Conservation (phyloP, 2,329 filamentous ascomycete genomes). For the Trichoderma lentiforme region DNA sequence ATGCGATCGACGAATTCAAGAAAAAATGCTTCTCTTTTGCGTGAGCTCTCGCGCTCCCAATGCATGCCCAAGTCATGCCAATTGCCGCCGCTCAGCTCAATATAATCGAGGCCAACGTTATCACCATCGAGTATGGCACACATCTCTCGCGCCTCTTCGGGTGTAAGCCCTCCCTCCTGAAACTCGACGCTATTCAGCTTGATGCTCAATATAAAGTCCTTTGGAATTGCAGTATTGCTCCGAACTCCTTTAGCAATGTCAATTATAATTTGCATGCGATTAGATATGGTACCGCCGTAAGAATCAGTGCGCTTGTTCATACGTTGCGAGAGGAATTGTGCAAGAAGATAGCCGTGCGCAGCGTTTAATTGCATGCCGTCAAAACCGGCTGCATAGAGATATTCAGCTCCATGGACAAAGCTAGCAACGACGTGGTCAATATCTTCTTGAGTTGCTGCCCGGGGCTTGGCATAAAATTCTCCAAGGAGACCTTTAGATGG, state of each 20-base stretch:
- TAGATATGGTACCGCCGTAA: slow-evolving; percentile 38
- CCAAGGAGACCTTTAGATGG: too few relatives aligned
- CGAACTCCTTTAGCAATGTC: slow-evolving; percentile 9
- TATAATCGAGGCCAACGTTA: slow-evolving; percentile 46
- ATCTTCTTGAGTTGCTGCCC: slow-evolving; percentile 50
- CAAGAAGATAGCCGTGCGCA: slow-evolving; percentile 54
- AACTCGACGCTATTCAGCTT: slow-evolving; percentile 45
- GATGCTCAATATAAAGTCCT: too few relatives aligned
- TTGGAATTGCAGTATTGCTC: slow-evolving; percentile 51
- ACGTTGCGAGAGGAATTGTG: slow-evolving; percentile 49
- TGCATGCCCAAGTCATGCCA: slow-evolving; percentile 52
- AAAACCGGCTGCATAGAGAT: slow-evolving; percentile 59
- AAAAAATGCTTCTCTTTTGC: slow-evolving; percentile 57
- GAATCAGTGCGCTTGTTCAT: slow-evolving; percentile 51
- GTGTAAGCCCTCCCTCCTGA: slow-evolving; percentile 49
- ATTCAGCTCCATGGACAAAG: slow-evolving; percentile 60
- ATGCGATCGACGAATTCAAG: too few relatives aligned
- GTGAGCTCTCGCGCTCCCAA: slow-evolving; percentile 53
- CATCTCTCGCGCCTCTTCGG: slow-evolving; percentile 50
- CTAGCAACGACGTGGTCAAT: slow-evolving; percentile 55
- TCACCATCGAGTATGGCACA: slow-evolving; percentile 46
- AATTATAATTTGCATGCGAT: slow-evolving; percentile 36
- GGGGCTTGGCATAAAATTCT: background rate
- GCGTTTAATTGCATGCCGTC: slow-evolving; percentile 51
- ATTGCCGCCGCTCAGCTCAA: slow-evolving; percentile 59